Evolutionary conservation across 805 yeast species (phyloP).

Genomic region (Suhomyces sp.): DNA sequence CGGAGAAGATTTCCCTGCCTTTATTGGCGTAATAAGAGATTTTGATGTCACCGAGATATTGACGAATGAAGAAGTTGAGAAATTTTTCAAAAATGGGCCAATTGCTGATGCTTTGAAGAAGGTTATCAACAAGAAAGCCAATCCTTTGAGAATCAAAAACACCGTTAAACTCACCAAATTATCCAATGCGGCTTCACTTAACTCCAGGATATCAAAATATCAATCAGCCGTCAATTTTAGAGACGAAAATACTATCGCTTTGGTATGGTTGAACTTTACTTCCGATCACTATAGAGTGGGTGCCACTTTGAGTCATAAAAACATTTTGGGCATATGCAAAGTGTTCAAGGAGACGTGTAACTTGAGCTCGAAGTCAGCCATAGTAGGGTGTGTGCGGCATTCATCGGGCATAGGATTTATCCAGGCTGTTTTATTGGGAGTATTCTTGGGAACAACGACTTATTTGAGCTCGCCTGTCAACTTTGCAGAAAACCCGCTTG

Average conservation of each 20-base stretch:
- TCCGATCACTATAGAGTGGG: constrained; percentile 70
- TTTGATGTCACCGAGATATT: constrained; percentile 70
- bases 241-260: constrained; percentile 45
- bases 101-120: constrained; percentile 58
- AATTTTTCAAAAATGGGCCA: constrained; percentile 63
- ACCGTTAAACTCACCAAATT: constrained; percentile 56
- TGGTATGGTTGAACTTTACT: constrained; percentile 68
- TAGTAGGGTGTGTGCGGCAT: constrained; percentile 85
- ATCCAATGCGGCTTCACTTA: constrained; percentile 37
- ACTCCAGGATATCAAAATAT: constrained; percentile 42
- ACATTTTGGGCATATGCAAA: constrained; percentile 76
- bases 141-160: constrained; percentile 57
- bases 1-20: constrained; percentile 70
- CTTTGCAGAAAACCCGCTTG: constrained; percentile 68
- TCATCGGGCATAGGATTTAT: constrained; percentile 84
- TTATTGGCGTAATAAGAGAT: constrained; percentile 63
- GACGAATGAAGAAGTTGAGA: constrained; percentile 74
- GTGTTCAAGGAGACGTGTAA: constrained; percentile 91
- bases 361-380: constrained; percentile 63
- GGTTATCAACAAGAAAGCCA: constrained; percentile 28
- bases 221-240: constrained; percentile 40
- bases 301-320: constrained; percentile 54
- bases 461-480: constrained; percentile 75
- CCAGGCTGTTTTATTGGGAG: constrained; percentile 80
- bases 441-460: constrained; percentile 83